These are phyloP conservation scores for Lactuca saligna DNA, from an alignment of 129 eudicot species.

Conservation along the genomic window DNA sequence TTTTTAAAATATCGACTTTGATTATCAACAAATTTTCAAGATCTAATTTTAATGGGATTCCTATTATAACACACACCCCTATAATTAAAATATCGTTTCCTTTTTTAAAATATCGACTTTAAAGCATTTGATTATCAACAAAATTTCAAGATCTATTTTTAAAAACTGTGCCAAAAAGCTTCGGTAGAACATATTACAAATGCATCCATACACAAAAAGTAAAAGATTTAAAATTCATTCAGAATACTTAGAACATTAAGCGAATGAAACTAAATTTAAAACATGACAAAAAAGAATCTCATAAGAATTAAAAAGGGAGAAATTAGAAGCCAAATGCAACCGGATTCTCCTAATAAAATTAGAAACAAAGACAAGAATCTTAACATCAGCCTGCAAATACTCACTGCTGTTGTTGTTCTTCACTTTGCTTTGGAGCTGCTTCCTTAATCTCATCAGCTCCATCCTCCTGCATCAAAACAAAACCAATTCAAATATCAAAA, in stretches of 20 bases:
- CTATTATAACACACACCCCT: no score
- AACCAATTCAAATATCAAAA: not conserved
- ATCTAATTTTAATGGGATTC: not conserved
- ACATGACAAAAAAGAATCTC: conserved; percentile 13
- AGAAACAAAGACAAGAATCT: conserved; percentile 18
- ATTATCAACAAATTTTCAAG: conserved; percentile 10
- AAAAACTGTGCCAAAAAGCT: not conserved
- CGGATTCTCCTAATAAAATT: conserved; percentile 8
- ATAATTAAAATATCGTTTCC: no score
- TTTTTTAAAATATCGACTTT: no score
- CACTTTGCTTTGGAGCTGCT: conserved; percentile 36
- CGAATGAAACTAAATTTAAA: conserved; percentile 23
- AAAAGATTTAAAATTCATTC: conserved; percentile 4
- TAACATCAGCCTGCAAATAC: conserved; percentile 21
- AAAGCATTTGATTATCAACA: conserved; percentile 22
- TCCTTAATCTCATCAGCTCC: conserved; percentile 34
- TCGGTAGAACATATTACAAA: not conserved
- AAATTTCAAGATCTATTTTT: not conserved
- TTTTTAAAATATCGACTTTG: not conserved
- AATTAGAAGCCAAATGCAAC: conserved; percentile 28
- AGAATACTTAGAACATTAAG: conserved; percentile 16
- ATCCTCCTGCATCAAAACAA: conserved; percentile 34
- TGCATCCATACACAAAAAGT: conserved; percentile 7
- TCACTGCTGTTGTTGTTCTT: conserved; percentile 41
- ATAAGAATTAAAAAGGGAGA: conserved; percentile 20